Evolutionary conservation across 768 basidiomycete species (phyloP).

Genomic region (Lentinula aciculospora): DNA sequence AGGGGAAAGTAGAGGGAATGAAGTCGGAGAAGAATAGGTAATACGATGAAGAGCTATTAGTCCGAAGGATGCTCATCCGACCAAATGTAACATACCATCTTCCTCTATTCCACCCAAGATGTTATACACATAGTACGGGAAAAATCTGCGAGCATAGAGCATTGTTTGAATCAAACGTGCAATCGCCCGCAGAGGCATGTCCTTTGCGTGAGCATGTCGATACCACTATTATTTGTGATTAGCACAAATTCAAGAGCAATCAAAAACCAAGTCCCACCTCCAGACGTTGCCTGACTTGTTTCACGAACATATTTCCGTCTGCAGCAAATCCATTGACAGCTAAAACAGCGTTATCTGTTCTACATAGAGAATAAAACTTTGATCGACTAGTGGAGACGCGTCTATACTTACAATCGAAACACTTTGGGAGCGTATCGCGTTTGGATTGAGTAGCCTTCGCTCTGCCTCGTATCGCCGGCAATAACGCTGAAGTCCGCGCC

Average conservation of each 20-base stretch:
- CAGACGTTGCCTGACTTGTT: conserved; percentile 90
- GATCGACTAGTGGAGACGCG: background rate
- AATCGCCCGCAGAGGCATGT: conserved; percentile 94
- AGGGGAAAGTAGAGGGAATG: conserved; percentile 11
- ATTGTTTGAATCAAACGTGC: conserved; percentile 98
- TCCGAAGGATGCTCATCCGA: conserved; percentile 7
- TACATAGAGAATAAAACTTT: conserved; percentile 22
- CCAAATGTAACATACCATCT: conserved; percentile 62
- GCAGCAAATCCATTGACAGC: conserved; percentile 98
- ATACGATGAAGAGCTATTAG: conserved; percentile 12
- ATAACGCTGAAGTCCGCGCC: conserved; percentile 92
- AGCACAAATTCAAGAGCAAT: conserved; percentile 1
- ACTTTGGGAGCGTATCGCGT: conserved; percentile 96
- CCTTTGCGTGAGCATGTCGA: conserved; percentile 92
- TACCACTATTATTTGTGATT: conserved; percentile 68
- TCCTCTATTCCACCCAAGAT: conserved; percentile 95
- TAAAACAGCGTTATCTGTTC: conserved; percentile 88
- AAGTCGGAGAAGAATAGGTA: conserved; percentile 15
- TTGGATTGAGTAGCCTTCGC: conserved; percentile 96
- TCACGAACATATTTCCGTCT: conserved; percentile 97
- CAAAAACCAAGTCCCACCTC: conserved; percentile 57
- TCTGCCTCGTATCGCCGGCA: conserved; percentile 95
- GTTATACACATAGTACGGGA: conserved; percentile 98
- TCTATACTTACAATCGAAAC: conserved; percentile 71
- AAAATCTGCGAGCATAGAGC: conserved; percentile 94